These are phyloP conservation scores for Echeveria elegans DNA, from an alignment of 164 flowering plant genomes.

Conservation along the genomic window DNA sequence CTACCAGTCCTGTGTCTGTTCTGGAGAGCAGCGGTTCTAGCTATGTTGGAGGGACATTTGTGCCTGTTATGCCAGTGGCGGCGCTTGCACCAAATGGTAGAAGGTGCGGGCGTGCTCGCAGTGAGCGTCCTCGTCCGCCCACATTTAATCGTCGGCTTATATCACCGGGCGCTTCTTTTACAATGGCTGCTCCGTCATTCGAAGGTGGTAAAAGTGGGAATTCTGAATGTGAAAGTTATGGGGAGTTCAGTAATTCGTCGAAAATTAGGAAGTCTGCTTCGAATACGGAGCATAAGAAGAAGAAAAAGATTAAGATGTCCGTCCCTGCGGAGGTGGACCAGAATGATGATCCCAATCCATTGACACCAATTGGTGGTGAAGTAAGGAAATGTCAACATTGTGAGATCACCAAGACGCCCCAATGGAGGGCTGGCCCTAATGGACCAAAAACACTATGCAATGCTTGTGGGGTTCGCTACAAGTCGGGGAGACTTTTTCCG, in stretches of 20 bases:
- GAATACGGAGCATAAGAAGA: background rate
- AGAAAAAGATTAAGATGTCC: constrained; percentile 43
- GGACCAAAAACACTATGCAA: constrained; percentile 96
- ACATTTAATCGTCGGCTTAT: constrained; percentile 39
- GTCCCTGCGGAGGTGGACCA: constrained; percentile 14
- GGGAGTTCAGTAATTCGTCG: constrained; percentile 34
- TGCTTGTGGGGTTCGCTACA: constrained; percentile 91
- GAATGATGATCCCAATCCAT: constrained; percentile 4
- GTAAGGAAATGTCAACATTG: constrained; percentile 85
- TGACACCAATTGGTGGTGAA: constrained; percentile 10
- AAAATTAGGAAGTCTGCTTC: constrained; percentile 25
- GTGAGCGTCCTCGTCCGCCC: constrained; percentile 84
- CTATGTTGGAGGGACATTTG: constrained; percentile 29
- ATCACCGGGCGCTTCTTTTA: constrained; percentile 33
- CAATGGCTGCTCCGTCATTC: constrained; percentile 9
- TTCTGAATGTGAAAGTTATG: constrained; percentile 38
- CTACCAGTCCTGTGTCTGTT: constrained; percentile 75
- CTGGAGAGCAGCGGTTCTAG: constrained; percentile 79
- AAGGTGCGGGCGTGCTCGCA: constrained; percentile 49
- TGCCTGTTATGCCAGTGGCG: constrained; percentile 27
- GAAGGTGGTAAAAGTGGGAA: constrained; percentile 1
- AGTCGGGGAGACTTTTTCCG: constrained; percentile 88
- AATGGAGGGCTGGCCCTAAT: constrained; percentile 93
- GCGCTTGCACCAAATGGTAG: constrained; percentile 19
- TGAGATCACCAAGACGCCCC: constrained; percentile 87